A percentile compares a stretch with the other conserved stretches of the same genome.
These are phyloP conservation scores for Pachysolen tannophilus DNA, from an alignment of 805 yeast genomes.

Conservation along the genomic window DNA sequence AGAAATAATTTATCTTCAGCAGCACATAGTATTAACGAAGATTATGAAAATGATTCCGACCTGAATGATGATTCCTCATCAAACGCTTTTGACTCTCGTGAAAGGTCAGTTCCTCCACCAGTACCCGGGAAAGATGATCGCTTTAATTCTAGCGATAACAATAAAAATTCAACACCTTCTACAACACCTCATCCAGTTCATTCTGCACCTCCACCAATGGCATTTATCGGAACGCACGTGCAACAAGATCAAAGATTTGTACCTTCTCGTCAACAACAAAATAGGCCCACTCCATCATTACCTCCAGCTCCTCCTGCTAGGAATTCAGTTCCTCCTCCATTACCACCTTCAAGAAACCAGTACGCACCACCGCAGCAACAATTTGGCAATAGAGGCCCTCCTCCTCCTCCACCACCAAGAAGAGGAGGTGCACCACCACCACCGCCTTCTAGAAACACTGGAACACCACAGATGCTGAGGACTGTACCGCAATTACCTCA, in stretches of 20 bases:
- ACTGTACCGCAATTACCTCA: conserved; percentile 6
- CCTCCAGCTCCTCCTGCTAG: conserved; percentile 21
- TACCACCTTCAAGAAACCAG: conserved; percentile 10
- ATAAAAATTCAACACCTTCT: no score
- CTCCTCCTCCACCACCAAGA: conserved; percentile 11
- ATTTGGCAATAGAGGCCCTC: conserved; percentile 24
- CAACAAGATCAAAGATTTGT: background rate
- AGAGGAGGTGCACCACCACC: conserved; percentile 21
- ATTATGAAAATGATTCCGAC: conserved; percentile 8
- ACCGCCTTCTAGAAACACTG: conserved; percentile 23
- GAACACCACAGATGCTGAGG: conserved; percentile 10
- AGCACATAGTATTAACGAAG: background rate
- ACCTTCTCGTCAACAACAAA: background rate
- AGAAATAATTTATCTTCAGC: no score
- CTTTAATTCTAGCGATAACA: no score
- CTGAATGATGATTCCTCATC: conserved; percentile 17
- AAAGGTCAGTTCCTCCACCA: no score
- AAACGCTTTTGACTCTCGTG: conserved; percentile 1
- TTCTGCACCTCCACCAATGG: conserved; percentile 23
- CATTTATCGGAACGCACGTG: conserved; percentile 12
- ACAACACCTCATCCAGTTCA: conserved; percentile 12
- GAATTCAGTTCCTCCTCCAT: conserved; percentile 14
- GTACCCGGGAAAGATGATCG: no score
- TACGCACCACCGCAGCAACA: conserved; percentile 6
- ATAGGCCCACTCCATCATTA: conserved; percentile 14